phyloP scores from a whole-genome alignment of 2,329 filamentous ascomycete genomes.

The Fusarium chaquense region DNA sequence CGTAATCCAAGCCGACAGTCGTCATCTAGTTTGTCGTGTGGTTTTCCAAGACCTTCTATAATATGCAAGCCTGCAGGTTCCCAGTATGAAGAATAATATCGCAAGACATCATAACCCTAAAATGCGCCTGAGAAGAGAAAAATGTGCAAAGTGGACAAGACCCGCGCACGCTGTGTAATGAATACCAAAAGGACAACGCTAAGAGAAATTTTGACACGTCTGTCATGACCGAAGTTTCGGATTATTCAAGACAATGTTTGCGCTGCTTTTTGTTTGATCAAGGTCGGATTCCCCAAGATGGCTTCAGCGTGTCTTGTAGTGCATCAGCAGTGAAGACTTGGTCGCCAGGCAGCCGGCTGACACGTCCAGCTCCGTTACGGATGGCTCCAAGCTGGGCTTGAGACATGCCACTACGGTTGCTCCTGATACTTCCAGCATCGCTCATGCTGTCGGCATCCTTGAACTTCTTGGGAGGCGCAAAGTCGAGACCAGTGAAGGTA shows the following conservation, averaged over 20 bases:
- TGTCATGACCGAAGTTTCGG: conserved; percentile 8
- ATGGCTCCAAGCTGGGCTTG: conserved; percentile 76
- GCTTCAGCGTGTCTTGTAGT: conserved; percentile 70
- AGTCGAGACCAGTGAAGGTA: conserved; percentile 84
- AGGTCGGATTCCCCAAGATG: conserved; percentile 67
- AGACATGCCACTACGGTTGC: conserved; percentile 81
- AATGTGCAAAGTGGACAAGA: conserved; percentile 45
- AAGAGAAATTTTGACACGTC: conserved; percentile 22
- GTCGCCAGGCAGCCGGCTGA: conserved; percentile 85
- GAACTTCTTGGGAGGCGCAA: conserved; percentile 82
- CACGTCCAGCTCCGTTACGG: conserved; percentile 84
- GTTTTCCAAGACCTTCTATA: conserved; percentile 53
- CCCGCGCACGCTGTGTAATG: conserved; percentile 48
- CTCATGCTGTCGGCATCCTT: conserved; percentile 71
- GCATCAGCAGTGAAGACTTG: conserved; percentile 82
- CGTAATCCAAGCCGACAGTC: conserved; percentile 43
- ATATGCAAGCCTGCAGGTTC: conserved; percentile 52
- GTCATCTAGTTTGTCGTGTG: conserved; percentile 48
- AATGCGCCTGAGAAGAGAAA: conserved; percentile 48
- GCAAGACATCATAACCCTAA: conserved; percentile 50
- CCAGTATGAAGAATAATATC: conserved; percentile 46
- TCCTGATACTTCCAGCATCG: conserved; percentile 72
- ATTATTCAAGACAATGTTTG: conserved; percentile 10
- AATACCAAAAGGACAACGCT: conserved; percentile 45
- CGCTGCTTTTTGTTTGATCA: conserved; percentile 46